Conservation (phyloP, 306 rosid genomes). For the Prunus fruticosa region DNA sequence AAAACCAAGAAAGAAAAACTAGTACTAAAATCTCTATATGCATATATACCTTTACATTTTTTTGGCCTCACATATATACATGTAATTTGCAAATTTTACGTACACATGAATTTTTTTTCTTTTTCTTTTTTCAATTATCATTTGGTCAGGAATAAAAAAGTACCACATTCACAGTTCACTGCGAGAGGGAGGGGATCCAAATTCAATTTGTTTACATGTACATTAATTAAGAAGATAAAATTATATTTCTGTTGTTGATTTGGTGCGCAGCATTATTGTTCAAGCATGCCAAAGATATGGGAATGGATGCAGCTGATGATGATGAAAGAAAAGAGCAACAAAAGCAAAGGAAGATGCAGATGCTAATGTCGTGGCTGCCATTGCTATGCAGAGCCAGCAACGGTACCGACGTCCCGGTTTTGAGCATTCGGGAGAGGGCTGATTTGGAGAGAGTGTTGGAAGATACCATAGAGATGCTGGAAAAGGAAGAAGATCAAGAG, state of each 20-base stretch:
- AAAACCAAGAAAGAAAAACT: no score
- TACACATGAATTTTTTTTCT: no score
- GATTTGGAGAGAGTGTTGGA: slow-evolving; percentile 64
- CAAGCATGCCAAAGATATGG: slow-evolving; percentile 55
- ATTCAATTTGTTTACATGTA: no score
- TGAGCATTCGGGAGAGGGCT: slow-evolving; percentile 44
- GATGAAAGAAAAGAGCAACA: slow-evolving; percentile 38
- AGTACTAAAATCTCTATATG: no score
- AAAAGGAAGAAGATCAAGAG: slow-evolving; percentile 52
- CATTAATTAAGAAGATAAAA: no score
- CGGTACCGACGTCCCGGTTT: slow-evolving; percentile 54
- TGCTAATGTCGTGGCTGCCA: slow-evolving; percentile 76
- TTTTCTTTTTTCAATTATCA: no score
- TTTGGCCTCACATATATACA: no score
- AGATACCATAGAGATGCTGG: slow-evolving; percentile 42
- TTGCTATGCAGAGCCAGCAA: slow-evolving; percentile 68
- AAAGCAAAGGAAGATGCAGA: slow-evolving; percentile 42
- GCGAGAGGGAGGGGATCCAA: no score
- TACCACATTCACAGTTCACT: no score
- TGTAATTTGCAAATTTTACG: no score
- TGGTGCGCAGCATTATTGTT: slow-evolving; percentile 52
- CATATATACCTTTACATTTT: no score
- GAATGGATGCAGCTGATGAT: slow-evolving; percentile 18
- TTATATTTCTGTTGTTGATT: not conserved
- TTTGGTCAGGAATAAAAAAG: no score